Conservation (phyloP, 2,329 filamentous ascomycete genomes). For the Alternaria arbusti region DNA sequence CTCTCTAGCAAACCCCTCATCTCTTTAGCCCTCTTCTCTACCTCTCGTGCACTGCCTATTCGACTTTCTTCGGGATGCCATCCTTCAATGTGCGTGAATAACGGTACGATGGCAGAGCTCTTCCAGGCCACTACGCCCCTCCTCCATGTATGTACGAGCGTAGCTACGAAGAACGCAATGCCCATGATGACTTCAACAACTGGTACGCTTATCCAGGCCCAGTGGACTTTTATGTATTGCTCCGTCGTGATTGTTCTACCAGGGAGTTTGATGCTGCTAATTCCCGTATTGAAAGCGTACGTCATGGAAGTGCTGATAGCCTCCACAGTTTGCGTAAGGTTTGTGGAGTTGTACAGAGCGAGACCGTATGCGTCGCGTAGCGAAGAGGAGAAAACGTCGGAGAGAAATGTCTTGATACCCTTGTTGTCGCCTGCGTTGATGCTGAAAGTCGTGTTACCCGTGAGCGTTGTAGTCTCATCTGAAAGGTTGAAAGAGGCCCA, state of each 20-base stretch:
- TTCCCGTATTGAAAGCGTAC: neutral
- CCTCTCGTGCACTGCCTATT: neutral
- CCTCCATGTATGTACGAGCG: constrained; percentile 1
- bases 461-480: neutral
- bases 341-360: neutral
- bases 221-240: constrained; percentile 2
- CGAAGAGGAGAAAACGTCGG: no score
- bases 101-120: constrained; percentile 1
- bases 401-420: neutral
- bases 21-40: neutral
- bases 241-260: neutral
- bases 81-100: constrained; percentile 3
- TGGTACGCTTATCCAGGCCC: neutral
- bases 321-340: neutral
- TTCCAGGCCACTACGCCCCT: constrained; percentile 6
- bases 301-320: neutral
- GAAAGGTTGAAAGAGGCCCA: neutral
- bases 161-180: constrained; percentile 1
- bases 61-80: neutral
- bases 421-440: neutral
- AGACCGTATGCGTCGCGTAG: neutral
- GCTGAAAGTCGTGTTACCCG: neutral
- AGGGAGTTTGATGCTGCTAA: neutral
- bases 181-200: constrained; percentile 1
- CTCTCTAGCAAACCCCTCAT: neutral